Percentiles rank a stretch among this genome's conserved stretches.
These are phyloP conservation scores for Fusarium annulatum DNA, from an alignment of 2,329 filamentous ascomycete genomes.

Conservation along the genomic window DNA sequence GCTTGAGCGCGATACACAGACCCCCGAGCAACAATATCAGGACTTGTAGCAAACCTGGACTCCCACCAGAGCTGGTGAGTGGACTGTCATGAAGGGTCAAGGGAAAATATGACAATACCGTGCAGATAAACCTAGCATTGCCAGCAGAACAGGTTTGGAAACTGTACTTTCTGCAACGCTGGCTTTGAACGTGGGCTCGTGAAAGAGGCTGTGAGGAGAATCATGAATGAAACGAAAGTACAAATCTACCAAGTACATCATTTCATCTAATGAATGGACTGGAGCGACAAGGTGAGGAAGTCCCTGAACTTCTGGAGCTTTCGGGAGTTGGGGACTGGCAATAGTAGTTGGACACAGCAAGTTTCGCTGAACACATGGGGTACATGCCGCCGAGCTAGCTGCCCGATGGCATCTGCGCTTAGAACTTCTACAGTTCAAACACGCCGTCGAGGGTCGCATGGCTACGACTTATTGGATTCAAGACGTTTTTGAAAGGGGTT, in stretches of 20 bases:
- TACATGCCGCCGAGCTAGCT: conserved; percentile 1
- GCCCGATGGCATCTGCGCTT: conserved; percentile 36
- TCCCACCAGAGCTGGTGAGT: too few species aligned
- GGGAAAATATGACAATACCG: conserved; percentile 3
- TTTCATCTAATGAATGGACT: not conserved
- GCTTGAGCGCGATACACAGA: conserved; percentile 29
- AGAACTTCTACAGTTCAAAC: conserved; percentile 26
- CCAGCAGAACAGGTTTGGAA: conserved; percentile 20
- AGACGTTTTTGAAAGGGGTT: too few species aligned
- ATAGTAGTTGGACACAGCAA: conserved; percentile 16
- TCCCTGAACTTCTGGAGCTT: too few species aligned
- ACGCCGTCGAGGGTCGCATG: conserved; percentile 38
- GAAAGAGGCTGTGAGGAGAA: too few species aligned
- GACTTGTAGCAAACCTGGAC: conserved; percentile 23
- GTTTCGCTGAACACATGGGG: conserved; percentile 29
- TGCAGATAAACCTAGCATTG: conserved; percentile 39
- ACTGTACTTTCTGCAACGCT: too few species aligned
- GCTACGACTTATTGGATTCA: too few species aligned
- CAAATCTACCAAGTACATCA: not conserved
- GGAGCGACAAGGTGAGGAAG: too few species aligned
- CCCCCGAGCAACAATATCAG: conserved; percentile 29
- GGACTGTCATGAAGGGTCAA: too few species aligned
- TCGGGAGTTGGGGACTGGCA: not conserved
- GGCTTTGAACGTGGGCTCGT: too few species aligned
- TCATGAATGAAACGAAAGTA: too few species aligned